Base-by-base conservation (phyloP, 1,139 yeast species). In the Geotrichum phurueaensis region DNA sequence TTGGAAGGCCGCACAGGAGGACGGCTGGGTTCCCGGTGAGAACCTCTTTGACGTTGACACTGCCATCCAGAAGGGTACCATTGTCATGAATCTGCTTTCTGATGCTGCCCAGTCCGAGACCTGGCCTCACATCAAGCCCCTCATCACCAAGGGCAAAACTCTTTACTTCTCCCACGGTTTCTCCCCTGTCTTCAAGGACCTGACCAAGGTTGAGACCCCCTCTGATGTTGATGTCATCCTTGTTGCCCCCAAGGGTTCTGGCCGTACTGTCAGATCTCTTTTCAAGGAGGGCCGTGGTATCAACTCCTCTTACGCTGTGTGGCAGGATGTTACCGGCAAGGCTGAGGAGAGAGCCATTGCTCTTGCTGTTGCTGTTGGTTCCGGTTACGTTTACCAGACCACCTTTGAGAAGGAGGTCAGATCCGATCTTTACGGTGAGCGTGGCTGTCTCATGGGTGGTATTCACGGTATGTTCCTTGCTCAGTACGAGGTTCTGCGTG, bases 281-380 rank as follows among this genome's bases (percentile, higher is more conserved):
- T 94, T 94, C 94, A 92, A 94, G 84, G 99, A 94, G 84, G 99
- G 99, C 78, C 92, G 99, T 83, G 99, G 99, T 85, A 94, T 94
- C 79, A 94, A 94, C 94, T 94, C 99, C 62, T 94, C 99, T 62
- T 78, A 89, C 80, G 98, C 98, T 71, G 97, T 95, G 77, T 94
- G 97, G 97, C 95, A 94, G 81, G 98, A 94, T 77, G 97, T 92
- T 69, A 79, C 97, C 73, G 99, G 99, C 81, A 89, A 90, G 83
- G 99, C 99, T 71, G 96, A 92, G 82, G 99, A 94, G 85, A 91
- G 89, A 82, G 97, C 99, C 68, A 86, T 91, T 81, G 99, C 99
- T 72, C 81, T 94, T 75, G 97, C 99, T 70, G 96, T 94, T 73
- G 99, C 98, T 78, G 90, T 94, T 76, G 99, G 99, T 79, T 92